A percentile compares a stretch with the other conserved stretches of the same genome.
Evolutionary conservation across 2,329 filamentous ascomycete species (phyloP).

Genomic region (Claviceps sp.): DNA sequence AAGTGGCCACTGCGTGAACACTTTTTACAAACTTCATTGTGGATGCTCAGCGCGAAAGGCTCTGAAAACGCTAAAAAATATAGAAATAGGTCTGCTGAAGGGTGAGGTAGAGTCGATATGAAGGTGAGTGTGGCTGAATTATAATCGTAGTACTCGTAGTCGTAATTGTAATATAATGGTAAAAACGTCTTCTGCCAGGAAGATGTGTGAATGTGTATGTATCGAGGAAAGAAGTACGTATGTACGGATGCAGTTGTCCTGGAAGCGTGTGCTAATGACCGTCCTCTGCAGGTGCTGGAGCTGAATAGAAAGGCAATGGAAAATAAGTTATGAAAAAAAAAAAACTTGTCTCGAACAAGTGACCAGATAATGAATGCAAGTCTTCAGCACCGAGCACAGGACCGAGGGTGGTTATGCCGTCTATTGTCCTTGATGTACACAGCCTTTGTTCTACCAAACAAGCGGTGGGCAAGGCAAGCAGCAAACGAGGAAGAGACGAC

Average conservation of each 20-base stretch:
- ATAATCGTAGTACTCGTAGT: too few species aligned
- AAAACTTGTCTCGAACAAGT: not conserved
- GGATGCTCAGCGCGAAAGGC: not conserved
- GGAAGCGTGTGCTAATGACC: not conserved
- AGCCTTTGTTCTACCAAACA: not conserved
- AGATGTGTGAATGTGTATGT: not conserved
- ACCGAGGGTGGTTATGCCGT: not conserved
- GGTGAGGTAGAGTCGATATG: too few species aligned
- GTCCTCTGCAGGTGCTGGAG: not conserved
- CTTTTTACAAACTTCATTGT: slow-evolving; percentile 14
- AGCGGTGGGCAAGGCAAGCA: not conserved
- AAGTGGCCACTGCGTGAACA: slow-evolving; percentile 12
- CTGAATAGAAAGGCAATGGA: not conserved
- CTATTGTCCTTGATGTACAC: not conserved
- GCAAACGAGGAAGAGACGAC: not conserved
- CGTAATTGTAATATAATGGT: not conserved
- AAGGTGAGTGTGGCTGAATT: too few species aligned
- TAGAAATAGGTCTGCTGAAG: too few species aligned
- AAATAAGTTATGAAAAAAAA: not conserved
- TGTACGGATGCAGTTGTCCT: not conserved
- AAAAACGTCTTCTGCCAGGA: slow-evolving; percentile 4
- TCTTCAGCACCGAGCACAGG: not conserved
- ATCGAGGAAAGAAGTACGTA: not conserved
- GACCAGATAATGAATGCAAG: too few species aligned
- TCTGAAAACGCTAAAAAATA: not conserved